Base-by-base conservation (phyloP, 2,329 filamentous ascomycete genomes). In the Tolypocladium cylindrosporum region DNA sequence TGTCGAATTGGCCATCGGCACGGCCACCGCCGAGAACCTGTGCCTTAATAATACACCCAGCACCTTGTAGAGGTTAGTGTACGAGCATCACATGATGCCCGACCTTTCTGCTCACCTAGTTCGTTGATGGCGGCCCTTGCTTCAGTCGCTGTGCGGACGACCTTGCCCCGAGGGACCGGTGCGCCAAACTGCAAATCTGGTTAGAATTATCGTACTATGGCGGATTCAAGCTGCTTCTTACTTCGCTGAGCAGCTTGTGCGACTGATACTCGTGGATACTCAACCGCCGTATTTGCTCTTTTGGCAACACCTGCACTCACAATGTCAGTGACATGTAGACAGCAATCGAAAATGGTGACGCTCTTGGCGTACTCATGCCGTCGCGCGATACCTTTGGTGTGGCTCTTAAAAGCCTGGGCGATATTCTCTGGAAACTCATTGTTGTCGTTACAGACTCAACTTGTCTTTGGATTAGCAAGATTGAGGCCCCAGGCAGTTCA, bases 191-290 rank as follows among this genome's bases (percentile, higher is more conserved):
- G 27, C 27, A 31, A 6, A 31, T 1, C 4, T 31, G 27, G 27
- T 31, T 31, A 31, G 27, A 31, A 31, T 31, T 1, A 31, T 31
- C 27, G 27, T 31, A 5, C 27, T 31, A 31, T 6, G 27, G 27
- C 3, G 27, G 27, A 6, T 31, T 31, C 27, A 27, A 4, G 27
- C 4, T 31, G 27, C 27, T 31, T 31, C 27, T 1, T 55, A 69
- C 68, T 34, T 68, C 55, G 59, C 54, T 59, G 3, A 71, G 61
- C 27, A 71, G 52, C 16, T 61, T 39, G 43, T 69, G 66, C 2
- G 69, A 68, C 50, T 71, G 65, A 48, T 66, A 63, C 45, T 67
- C 63, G 43, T 69, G 68, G 31, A 71, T 58, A 45, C 61, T 69
- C 13, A 71, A 60, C 2, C 36, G 31, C 31, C 61, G 58, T 4